Evolutionary conservation across 2,329 filamentous ascomycete genomes (phyloP).

Genomic region (Bipolaris oryzae): DNA sequence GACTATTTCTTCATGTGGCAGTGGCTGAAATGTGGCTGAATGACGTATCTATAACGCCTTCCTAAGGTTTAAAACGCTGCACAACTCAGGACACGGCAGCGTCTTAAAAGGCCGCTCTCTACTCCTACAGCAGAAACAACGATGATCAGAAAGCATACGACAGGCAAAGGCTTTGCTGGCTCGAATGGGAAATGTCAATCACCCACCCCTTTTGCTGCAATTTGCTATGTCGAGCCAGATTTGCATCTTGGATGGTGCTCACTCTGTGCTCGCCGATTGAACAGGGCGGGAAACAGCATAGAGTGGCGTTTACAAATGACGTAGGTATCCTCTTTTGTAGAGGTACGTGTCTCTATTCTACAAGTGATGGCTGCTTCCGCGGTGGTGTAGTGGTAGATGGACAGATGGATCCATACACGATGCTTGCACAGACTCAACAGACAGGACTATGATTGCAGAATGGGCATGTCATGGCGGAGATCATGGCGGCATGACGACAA

Average conservation of each 20-base stretch:
- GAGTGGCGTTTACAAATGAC: conserved; percentile 25
- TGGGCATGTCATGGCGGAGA: conserved; percentile 16
- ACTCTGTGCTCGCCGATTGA: neutral
- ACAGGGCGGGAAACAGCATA: conserved; percentile 1
- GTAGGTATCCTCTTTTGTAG: conserved; percentile 6
- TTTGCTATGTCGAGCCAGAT: conserved; percentile 2
- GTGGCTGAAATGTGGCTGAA: conserved; percentile 7
- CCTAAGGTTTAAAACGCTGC: neutral
- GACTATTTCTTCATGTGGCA: neutral
- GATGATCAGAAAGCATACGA: neutral
- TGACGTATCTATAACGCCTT: conserved; percentile 15
- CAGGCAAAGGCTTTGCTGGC: conserved; percentile 2
- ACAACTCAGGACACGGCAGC: neutral
- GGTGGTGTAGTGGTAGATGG: neutral
- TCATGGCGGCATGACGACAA: conserved; percentile 32
- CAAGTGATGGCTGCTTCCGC: neutral
- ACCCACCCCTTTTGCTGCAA: neutral
- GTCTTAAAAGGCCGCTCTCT: conserved; percentile 5
- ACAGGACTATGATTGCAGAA: neutral
- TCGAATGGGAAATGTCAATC: neutral
- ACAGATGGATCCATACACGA: neutral
- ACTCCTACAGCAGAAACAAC: neutral
- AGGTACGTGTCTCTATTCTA: conserved; percentile 13
- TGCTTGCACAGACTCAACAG: conserved; percentile 1
- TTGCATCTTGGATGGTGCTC: neutral